Evolutionary conservation across 495 filamentous ascomycete species (phyloP), one percentile per base, ranked within the genome.

Genomic region (Aspergillus hancockii): DNA sequence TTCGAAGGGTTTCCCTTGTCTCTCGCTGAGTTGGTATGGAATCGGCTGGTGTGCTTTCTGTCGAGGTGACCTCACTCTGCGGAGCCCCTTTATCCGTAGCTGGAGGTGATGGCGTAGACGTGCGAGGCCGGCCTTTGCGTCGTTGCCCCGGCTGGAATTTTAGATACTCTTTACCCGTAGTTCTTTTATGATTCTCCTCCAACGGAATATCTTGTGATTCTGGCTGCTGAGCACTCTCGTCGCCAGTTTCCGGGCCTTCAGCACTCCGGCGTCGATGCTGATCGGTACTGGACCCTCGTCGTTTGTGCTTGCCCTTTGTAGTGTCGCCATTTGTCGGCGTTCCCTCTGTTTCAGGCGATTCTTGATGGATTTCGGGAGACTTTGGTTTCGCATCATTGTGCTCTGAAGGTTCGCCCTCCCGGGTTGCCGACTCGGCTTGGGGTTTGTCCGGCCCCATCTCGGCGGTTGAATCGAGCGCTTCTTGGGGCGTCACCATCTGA

Each of bases 81-180:
- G 36, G 22, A 4, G 58, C 13, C 12, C 40, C 36, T 16, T 59
- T 40, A 50, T 61, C 67, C 8, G 36, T 50, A 2, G 49, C 40
- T 21, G 54, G 41, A 32, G 62, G 52, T 38, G 64, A 22, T 45
- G 63, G 49, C 14, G 49, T 58, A 3, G 54, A 30, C 18, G 59
- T 45, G 16, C 54, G 49, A 3, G 54, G 70, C 23, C 54, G 58
- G 52, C 63, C 60, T 53, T 62, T 65, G 23, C 31, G 49, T 28
- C 63, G 60, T 45, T 58, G 67, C 12, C 31, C 58, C 36, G 47
- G 50, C n/a, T 50, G 54, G 8, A 54, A 12, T 58, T 52, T 31
- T 14, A 61, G n/a, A 49, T 14, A 34, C 7, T 55, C 56, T 9
- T 38, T 14, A 10, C 51, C 49, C 32, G 12, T 14, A 8, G 31